These are phyloP conservation scores for Penicillium sp. DNA, from an alignment of 2,329 filamentous ascomycete species.

Conservation along the genomic window DNA sequence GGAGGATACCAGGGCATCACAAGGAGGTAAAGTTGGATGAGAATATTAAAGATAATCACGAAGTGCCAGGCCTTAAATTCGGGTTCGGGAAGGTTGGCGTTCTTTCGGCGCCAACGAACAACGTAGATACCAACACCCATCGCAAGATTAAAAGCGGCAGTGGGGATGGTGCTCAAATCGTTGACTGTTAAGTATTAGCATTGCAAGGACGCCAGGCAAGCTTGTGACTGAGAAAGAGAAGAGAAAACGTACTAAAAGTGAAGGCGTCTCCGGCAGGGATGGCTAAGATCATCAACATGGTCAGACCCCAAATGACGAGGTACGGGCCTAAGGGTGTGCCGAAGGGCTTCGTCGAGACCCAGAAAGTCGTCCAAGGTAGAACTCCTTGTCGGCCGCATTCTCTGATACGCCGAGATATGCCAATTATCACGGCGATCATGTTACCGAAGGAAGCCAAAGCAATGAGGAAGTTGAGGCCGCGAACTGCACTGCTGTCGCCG, in stretches of 20 bases:
- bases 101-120: conserved; percentile 55
- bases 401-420: conserved; percentile 56
- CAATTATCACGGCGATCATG: conserved; percentile 56
- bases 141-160: conserved; percentile 57
- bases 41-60: conserved; percentile 59
- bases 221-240: neutral
- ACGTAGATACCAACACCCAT: conserved; percentile 60
- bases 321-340: conserved; percentile 62
- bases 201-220: neutral
- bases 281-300: conserved; percentile 59
- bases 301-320: conserved; percentile 57
- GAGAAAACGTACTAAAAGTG: conserved; percentile 50
- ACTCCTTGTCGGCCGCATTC: conserved; percentile 63
- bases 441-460: conserved; percentile 59
- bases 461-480: conserved; percentile 59
- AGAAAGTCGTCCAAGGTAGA: conserved; percentile 58
- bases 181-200: conserved; percentile 47
- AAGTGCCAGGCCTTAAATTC: conserved; percentile 61
- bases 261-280: conserved; percentile 64
- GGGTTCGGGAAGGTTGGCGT: conserved; percentile 49
- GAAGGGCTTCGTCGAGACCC: conserved; percentile 63
- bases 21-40: conserved; percentile 61
- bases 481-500: conserved; percentile 49
- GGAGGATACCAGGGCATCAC: conserved; percentile 73
- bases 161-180: conserved; percentile 59